Base-by-base conservation (phyloP, 192 early-diverging fungal genomes). In the Entomortierella lignicola region DNA sequence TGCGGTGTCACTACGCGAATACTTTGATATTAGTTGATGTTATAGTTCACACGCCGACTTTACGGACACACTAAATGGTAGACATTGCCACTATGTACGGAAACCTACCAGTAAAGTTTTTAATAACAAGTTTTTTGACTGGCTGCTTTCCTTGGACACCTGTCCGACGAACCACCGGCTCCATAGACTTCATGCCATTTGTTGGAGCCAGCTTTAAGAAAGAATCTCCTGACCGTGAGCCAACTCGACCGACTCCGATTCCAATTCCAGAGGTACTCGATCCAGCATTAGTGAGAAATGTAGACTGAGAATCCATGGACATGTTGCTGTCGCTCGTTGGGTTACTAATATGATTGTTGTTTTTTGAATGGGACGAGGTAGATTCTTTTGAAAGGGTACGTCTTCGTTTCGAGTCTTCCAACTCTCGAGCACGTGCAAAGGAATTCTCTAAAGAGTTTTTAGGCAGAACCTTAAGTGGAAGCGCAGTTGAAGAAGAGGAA, bases 71-170 rank as follows among this genome's bases (percentile, higher is more conserved):
- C 20, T 7, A 18, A 17, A 51, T 17, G 50, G 4, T 7, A 54
- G 25, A 54, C 27, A 27, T 27, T 11, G 15, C 5, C 4, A 8
- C 4, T 25, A 44, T 30, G 3, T 42, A 48, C 5, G 34, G 18
- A 60, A 43, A 30, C 41, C 44, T 77, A 88, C 89, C 89, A 82
- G 90, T 90, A 54, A 91, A 87, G 58, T 83, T 81, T 62, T 82
- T 88, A 59, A 91, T 89, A 43, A 90, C 86, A 29, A 91, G 69
- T 67, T 90, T 91, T 66, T 89, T 90, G 4, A 74, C 61, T 30
- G 85, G 81, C 44, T 72, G 75, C 37, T 80, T 83, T 31, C 75
- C 75, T 55, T 79, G 75, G 11, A 79, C 68, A 21, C 68, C 75
- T 27, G 75, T 70, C 26, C 75, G 41, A 17, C 75, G 66, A 26